Conservation (phyloP, 164 flowering plant species). For the Nelumbo lutea region DNA sequence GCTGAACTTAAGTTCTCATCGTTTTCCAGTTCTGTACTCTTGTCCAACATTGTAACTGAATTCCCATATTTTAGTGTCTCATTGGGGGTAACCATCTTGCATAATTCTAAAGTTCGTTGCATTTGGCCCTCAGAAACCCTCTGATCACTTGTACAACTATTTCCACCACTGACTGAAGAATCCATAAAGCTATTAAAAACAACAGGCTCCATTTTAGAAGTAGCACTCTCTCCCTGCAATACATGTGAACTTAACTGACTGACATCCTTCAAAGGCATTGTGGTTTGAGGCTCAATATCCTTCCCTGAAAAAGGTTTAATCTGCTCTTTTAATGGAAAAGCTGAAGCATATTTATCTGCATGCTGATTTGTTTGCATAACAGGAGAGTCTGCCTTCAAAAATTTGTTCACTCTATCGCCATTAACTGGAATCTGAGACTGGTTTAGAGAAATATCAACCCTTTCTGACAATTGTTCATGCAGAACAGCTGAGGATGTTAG, state of each 20-base stretch:
- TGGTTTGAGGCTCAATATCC: conserved; percentile 24
- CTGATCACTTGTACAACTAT: conserved; percentile 17
- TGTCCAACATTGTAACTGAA: conserved; percentile 16
- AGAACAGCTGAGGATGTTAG: conserved; percentile 24
- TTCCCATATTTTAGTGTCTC: conserved; percentile 12
- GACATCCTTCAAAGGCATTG: conserved; percentile 27
- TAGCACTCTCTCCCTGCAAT: conserved; percentile 28
- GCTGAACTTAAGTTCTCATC: conserved; percentile 30
- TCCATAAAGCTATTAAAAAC: conserved; percentile 5
- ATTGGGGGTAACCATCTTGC: conserved; percentile 17
- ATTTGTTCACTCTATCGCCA: conserved; percentile 11
- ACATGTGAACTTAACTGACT: conserved; percentile 22
- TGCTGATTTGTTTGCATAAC: conserved; percentile 27
- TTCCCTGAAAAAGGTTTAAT: conserved; percentile 34
- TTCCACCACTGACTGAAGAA: conserved; percentile 9
- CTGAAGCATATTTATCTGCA: conserved; percentile 25
- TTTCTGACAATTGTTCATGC: conserved; percentile 26
- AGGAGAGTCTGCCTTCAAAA: conserved; percentile 12
- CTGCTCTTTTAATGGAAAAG: conserved; percentile 28
- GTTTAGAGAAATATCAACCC: conserved; percentile 30
- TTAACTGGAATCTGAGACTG: conserved; percentile 31
- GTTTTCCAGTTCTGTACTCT: conserved; percentile 33
- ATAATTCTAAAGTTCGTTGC: conserved; percentile 23
- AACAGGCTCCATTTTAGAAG: conserved; percentile 5
- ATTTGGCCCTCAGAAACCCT: conserved; percentile 23